Evolutionary conservation across 2,329 filamentous ascomycete genomes (phyloP).

Genomic region (Aspergillus tamarii): DNA sequence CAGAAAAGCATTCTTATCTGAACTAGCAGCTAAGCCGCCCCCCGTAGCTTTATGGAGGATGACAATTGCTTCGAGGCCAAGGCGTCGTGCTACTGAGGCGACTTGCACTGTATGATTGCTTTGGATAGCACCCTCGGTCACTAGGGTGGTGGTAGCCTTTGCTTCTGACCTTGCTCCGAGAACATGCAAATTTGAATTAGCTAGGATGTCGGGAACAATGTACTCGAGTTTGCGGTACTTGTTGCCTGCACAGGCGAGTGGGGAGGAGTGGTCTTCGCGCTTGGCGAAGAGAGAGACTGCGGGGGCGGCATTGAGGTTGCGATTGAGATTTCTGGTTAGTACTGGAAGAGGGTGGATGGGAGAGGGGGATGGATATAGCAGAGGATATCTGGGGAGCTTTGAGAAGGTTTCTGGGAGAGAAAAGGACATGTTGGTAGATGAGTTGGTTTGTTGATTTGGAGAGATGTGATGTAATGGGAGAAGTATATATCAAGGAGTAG

Average conservation of each 20-base stretch:
- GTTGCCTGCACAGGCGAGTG: constrained; percentile 39
- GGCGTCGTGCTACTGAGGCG: constrained; percentile 30
- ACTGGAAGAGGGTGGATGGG: constrained; percentile 36
- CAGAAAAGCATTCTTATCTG: constrained; percentile 25
- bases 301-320: constrained; percentile 6
- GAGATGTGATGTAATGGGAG: background rate
- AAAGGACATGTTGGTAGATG: constrained; percentile 14
- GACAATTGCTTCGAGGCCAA: constrained; percentile 31
- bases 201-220: constrained; percentile 39
- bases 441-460: background rate
- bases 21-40: constrained; percentile 25
- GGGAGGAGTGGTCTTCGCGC: constrained; percentile 40
- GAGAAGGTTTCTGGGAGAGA: constrained; percentile 29
- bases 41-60: constrained; percentile 34
- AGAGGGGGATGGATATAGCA: constrained; percentile 34
- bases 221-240: constrained; percentile 46
- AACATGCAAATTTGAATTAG: constrained; percentile 21
- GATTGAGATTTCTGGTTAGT: constrained; percentile 18
- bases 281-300: constrained; percentile 35
- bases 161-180: constrained; percentile 11
- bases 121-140: constrained; percentile 41
- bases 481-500: background rate
- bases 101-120: constrained; percentile 44
- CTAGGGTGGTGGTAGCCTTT: constrained; percentile 29
- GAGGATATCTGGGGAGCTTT: constrained; percentile 32